These are phyloP conservation scores for Atkinsonella hypoxylon DNA, from an alignment of 2,329 filamentous ascomycete genomes.

Conservation along the genomic window DNA sequence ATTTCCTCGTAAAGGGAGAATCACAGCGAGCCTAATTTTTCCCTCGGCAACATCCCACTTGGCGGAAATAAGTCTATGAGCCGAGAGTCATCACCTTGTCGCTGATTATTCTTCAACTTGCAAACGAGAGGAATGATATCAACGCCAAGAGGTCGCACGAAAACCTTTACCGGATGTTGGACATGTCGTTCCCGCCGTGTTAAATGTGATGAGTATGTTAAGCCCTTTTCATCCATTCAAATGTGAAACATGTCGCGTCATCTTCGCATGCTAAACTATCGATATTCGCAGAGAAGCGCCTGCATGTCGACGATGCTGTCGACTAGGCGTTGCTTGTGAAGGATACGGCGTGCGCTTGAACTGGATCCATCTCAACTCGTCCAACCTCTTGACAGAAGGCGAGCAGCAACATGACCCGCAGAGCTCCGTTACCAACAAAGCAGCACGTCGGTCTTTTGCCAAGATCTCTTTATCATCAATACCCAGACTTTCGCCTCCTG, in stretches of 20 bases:
- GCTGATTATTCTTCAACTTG: neutral
- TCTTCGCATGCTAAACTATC: neutral
- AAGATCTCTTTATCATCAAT: neutral
- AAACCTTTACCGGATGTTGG: constrained; percentile 11
- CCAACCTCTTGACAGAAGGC: neutral
- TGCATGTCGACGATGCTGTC: constrained; percentile 7
- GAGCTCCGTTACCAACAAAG: neutral
- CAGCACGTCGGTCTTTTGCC: neutral
- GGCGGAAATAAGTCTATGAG: no score
- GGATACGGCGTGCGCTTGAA: constrained; percentile 12
- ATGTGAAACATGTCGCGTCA: no score
- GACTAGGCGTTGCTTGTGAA: constrained; percentile 10
- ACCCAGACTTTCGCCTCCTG: constrained; percentile 1
- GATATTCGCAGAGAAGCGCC: constrained; percentile 1
- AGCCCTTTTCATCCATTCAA: no score
- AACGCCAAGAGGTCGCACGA: constrained; percentile 5
- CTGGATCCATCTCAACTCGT: constrained; percentile 7
- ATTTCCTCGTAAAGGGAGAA: no score
- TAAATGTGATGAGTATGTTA: constrained; percentile 11
- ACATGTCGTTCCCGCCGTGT: constrained; percentile 11
- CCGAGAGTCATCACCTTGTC: neutral
- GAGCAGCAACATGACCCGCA: neutral
- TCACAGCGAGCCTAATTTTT: no score
- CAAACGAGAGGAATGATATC: neutral
- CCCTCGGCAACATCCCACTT: no score